These are phyloP conservation scores for Saturnispora quitensis DNA, from an alignment of 805 yeast species.

Conservation along the genomic window DNA sequence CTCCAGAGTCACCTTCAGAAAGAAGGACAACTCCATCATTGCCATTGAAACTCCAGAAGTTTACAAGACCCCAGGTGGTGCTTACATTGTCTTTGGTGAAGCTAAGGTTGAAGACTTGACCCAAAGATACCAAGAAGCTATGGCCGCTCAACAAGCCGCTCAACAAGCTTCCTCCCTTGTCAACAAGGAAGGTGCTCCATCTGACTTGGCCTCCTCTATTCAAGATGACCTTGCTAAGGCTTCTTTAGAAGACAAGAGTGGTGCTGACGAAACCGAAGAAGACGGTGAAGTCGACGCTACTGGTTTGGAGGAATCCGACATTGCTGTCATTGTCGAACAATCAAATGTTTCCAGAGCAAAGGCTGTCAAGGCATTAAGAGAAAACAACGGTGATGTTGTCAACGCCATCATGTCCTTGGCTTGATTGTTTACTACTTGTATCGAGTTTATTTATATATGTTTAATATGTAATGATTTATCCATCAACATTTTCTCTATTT, in stretches of 20 bases:
- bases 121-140: slow-evolving; percentile 77
- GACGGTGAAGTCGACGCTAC: slow-evolving; percentile 68
- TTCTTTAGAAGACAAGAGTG: slow-evolving; percentile 31
- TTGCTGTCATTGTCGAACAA: slow-evolving; percentile 83
- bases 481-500: not conserved
- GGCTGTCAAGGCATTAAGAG: slow-evolving; percentile 86
- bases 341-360: slow-evolving; percentile 80
- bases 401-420: slow-evolving; percentile 84
- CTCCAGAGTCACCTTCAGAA: slow-evolving; percentile 91
- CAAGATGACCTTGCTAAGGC: slow-evolving; percentile 75
- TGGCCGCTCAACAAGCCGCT: slow-evolving; percentile 65
- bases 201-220: slow-evolving; percentile 46
- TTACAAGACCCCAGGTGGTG: slow-evolving; percentile 86
- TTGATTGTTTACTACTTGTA: slow-evolving; percentile 5
- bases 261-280: slow-evolving; percentile 37
- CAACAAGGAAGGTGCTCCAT: slow-evolving; percentile 31
- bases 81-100: slow-evolving; percentile 96
- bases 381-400: slow-evolving; percentile 88
- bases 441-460: not conserved
- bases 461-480: not conserved
- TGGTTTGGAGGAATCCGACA: slow-evolving; percentile 75
- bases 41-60: slow-evolving; percentile 94
- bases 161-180: slow-evolving; percentile 37
- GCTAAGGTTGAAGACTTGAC: slow-evolving; percentile 92
- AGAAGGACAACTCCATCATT: slow-evolving; percentile 81